A percentile compares a stretch with the other conserved stretches of the same genome.
phyloP scores from a whole-genome alignment of 2,329 filamentous ascomycete genomes.

The Cryphonectria radicalis region DNA sequence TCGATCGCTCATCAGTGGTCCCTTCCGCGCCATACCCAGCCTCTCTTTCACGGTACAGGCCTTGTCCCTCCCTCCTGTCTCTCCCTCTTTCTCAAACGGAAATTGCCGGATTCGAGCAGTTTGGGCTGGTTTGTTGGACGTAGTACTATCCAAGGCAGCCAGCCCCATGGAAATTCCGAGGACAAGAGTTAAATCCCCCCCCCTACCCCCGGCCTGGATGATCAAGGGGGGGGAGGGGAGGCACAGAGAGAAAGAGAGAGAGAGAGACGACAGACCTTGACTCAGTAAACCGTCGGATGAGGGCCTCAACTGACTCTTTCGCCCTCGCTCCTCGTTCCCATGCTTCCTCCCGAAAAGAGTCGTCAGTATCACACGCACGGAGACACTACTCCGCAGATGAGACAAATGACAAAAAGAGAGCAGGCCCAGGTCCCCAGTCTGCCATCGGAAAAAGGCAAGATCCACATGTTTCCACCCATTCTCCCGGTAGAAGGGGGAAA shows the following conservation, averaged over 20 bases:
- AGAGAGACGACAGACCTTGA: not conserved
- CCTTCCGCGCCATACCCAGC: not conserved
- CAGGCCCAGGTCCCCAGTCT: not conserved
- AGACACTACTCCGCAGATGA: conserved; percentile 5
- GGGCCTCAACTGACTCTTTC: not conserved
- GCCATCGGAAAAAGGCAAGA: not conserved
- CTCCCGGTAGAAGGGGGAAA: not conserved
- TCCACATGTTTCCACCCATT: not conserved
- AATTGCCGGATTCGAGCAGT: not conserved
- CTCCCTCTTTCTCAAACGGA: not conserved
- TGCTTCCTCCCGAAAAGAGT: not conserved
- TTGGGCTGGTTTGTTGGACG: not conserved
- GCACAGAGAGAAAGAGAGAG: no score
- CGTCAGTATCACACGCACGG: not conserved
- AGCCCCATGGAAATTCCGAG: not conserved
- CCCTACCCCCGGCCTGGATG: not conserved
- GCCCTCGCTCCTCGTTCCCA: not conserved
- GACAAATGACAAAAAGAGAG: not conserved
- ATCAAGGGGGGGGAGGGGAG: not conserved
- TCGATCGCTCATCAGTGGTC: not conserved
- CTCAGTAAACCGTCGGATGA: not conserved
- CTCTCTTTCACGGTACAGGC: not conserved
- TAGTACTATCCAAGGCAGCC: not conserved
- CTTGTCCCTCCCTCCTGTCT: not conserved
- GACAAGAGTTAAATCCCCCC: not conserved